Evolutionary conservation across 768 basidiomycete species (phyloP).

Genomic region (Hygrophoropsis aurantiaca): DNA sequence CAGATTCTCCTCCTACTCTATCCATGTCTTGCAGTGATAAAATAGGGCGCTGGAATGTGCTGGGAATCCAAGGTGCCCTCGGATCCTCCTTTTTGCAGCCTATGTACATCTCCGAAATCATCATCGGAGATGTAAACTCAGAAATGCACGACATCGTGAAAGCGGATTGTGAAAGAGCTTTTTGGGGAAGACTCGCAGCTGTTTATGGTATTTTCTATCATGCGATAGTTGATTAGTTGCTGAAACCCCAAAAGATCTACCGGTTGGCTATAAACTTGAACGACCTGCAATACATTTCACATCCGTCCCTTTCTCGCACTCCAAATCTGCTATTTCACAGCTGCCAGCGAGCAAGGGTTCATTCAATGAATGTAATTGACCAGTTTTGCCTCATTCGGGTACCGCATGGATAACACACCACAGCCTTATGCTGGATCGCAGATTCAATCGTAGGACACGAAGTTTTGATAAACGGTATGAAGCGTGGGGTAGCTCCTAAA

Average conservation of each 20-base stretch:
- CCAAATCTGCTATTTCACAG: slow-evolving; percentile 29
- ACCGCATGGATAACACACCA: not conserved
- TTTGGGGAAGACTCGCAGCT: slow-evolving; percentile 53
- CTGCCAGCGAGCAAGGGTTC: slow-evolving; percentile 37
- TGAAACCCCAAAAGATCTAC: slow-evolving; percentile 37
- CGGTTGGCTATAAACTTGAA: slow-evolving; percentile 47
- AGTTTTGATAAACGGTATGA: slow-evolving; percentile 76
- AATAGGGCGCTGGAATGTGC: slow-evolving; percentile 80
- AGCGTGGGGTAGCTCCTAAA: slow-evolving; percentile 73
- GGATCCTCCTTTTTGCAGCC: slow-evolving; percentile 54
- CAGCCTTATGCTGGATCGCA: slow-evolving; percentile 74
- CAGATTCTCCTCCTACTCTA: slow-evolving; percentile 79
- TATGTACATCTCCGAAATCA: slow-evolving; percentile 61
- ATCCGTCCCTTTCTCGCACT: slow-evolving; percentile 55
- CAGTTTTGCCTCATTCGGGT: not conserved
- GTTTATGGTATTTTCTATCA: slow-evolving; percentile 35
- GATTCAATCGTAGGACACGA: slow-evolving; percentile 49
- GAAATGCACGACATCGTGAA: slow-evolving; percentile 39
- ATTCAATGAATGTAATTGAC: slow-evolving; percentile 66
- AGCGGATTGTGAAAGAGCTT: slow-evolving; percentile 68
- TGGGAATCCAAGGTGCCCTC: slow-evolving; percentile 86
- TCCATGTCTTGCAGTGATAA: slow-evolving; percentile 97
- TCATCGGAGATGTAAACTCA: slow-evolving; percentile 70
- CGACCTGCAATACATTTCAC: slow-evolving; percentile 61
- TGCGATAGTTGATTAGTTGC: not conserved